Base-by-base conservation (phyloP, 495 filamentous ascomycete genomes). In the Astrocystis sublimbata region DNA sequence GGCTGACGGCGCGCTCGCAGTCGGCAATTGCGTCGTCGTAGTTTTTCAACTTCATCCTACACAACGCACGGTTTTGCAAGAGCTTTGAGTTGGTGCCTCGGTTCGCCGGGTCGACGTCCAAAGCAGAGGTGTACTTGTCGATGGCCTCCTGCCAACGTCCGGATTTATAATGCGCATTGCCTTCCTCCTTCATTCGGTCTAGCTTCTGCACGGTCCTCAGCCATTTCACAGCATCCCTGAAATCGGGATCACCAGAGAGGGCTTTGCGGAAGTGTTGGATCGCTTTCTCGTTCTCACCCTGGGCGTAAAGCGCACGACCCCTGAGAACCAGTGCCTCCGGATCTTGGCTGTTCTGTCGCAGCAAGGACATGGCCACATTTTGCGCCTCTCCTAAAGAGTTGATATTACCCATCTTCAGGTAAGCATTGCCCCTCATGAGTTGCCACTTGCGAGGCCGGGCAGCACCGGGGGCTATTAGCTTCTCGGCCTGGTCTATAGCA, bases 41-140 rank as follows among this genome's bases (percentile, higher is more conserved):
- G 60, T 96, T 84, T 80, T 93, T 94, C n/a, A 97, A 79, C 81
- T 86, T 86, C 49, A 83, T 81, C 41, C 81, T 76, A 72, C 91
- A 92, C 70, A 94, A 78, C 6, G 94, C 94, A 56, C 94, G 83
- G 77, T 98, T 98, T 73, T 96, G 90, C 43, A 93, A 83, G 53
- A 98, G 84, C 80, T 98, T 97, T 28, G 93, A 88, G 72, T 98
- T 98, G 60, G 88, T 96, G 57, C 89, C 90, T 80, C 92, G 92
- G 81, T 98, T 98, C 49, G 79, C 69, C 2, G 92, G 91, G 77
- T 98, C 94, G 21, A 98, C 85, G 63, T 90, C 88, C 46, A 98
- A 77, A 62, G 96, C 93, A 61, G 90, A 80, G 6, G 85, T 83
- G 73, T 96, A 98, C 63, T 90, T 84, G 41, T 96, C 89, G 58